Conservation (phyloP, 1,139 yeast species). For the Torulaspora globosa region DNA sequence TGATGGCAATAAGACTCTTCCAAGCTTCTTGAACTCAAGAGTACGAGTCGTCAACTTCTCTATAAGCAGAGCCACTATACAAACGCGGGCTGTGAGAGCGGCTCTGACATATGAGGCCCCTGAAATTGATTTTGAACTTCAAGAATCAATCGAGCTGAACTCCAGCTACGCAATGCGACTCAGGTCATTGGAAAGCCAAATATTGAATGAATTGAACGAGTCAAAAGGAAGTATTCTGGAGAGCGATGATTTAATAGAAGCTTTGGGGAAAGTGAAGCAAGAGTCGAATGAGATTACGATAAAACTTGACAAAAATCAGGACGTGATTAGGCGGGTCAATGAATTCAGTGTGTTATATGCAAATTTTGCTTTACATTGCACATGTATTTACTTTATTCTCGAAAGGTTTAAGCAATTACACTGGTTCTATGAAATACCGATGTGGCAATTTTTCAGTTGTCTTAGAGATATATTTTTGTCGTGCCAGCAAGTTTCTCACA, state of each 20-base stretch:
- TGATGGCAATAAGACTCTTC: constrained; percentile 48
- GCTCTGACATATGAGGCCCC: constrained; percentile 59
- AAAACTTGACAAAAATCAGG: constrained; percentile 53
- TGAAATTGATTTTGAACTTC: constrained; percentile 58
- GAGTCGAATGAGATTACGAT: constrained; percentile 55
- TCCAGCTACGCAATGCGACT: constrained; percentile 58
- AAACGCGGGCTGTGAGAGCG: constrained; percentile 57
- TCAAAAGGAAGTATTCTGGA: constrained; percentile 65
- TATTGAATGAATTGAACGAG: constrained; percentile 56
- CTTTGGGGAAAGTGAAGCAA: constrained; percentile 60
- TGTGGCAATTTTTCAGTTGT: constrained; percentile 45
- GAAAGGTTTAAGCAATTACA: constrained; percentile 44
- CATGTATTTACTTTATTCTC: constrained; percentile 48
- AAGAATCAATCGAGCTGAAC: constrained; percentile 50
- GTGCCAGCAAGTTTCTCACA: constrained; percentile 4
- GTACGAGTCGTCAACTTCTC: constrained; percentile 67
- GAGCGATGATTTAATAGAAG: constrained; percentile 54
- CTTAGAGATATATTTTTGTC: constrained; percentile 41
- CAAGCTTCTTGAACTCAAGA: constrained; percentile 59
- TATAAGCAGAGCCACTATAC: constrained; percentile 61
- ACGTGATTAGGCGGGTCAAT: constrained; percentile 53
- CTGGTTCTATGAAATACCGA: constrained; percentile 56
- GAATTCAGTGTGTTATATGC: constrained; percentile 45
- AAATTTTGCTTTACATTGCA: constrained; percentile 54
- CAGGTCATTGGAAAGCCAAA: constrained; percentile 54